phyloP scores from a whole-genome alignment of 768 basidiomycete species.

The Calocera viscosa region DNA sequence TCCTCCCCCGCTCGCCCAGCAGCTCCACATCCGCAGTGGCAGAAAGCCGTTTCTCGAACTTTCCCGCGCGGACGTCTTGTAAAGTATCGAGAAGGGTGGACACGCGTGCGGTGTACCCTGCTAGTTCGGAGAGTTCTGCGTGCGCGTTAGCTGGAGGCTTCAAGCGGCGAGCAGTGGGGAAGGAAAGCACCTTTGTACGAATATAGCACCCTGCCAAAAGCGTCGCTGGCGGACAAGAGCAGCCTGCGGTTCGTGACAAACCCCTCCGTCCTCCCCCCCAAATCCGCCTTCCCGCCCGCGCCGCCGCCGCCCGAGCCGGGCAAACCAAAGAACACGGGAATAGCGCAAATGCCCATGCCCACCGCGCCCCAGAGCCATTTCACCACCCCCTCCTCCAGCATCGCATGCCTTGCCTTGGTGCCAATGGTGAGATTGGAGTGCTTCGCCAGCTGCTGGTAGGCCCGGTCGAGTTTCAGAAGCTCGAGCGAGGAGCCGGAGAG shows the following conservation, averaged over 20 bases:
- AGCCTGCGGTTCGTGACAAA: slow-evolving; percentile 94
- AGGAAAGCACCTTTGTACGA: slow-evolving; percentile 56
- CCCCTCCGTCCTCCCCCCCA: slow-evolving; percentile 83
- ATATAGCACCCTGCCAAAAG: slow-evolving; percentile 91
- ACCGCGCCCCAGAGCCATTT: slow-evolving; percentile 93
- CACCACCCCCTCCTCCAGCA: slow-evolving; percentile 87
- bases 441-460: slow-evolving; percentile 70
- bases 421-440: slow-evolving; percentile 73
- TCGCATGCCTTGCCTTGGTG: slow-evolving; percentile 78
- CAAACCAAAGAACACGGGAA: slow-evolving; percentile 94
- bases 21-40: slow-evolving; percentile 62
- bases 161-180: background rate
- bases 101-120: slow-evolving; percentile 89
- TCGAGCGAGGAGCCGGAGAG: slow-evolving; percentile 80
- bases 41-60: slow-evolving; percentile 79
- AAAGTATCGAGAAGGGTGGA: slow-evolving; percentile 81
- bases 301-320: too few relatives aligned
- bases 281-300: slow-evolving; percentile 50
- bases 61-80: slow-evolving; percentile 68
- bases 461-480: slow-evolving; percentile 80
- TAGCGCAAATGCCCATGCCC: slow-evolving; percentile 81
- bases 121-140: slow-evolving; percentile 77
- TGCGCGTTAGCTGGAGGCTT: slow-evolving; percentile 13
- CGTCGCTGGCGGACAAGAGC: slow-evolving; percentile 76
- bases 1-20: slow-evolving; percentile 59